phyloP scores from a whole-genome alignment of 305 asterid species.

The Solanum hybrid region DNA sequence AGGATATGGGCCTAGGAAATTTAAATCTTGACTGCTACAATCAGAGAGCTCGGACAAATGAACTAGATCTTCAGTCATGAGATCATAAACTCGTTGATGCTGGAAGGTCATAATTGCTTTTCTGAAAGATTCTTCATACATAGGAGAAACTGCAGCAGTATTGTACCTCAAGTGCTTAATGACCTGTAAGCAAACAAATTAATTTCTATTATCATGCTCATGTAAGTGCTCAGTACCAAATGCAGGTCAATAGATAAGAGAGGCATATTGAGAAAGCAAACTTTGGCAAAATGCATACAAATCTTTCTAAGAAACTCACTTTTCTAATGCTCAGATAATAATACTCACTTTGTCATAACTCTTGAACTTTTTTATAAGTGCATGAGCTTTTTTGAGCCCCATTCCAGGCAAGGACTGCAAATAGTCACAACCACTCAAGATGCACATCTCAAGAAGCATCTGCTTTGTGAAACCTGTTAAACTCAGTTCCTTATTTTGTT shows the following conservation, averaged over 20 bases:
- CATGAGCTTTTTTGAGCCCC: constrained; percentile 90
- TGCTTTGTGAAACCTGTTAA: constrained; percentile 65
- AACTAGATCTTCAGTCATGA: constrained; percentile 42
- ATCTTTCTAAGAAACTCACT: not conserved
- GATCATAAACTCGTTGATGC: constrained; percentile 88
- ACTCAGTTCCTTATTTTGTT: constrained; percentile 64
- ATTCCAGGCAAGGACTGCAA: constrained; percentile 89
- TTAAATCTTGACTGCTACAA: constrained; percentile 35
- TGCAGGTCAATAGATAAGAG: not conserved
- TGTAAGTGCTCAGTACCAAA: constrained; percentile 4
- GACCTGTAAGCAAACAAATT: constrained; percentile 43
- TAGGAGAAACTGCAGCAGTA: constrained; percentile 48
- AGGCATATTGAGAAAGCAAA: not conserved
- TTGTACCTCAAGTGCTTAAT: constrained; percentile 78
- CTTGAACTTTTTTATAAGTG: constrained; percentile 62
- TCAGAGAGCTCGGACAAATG: constrained; percentile 52
- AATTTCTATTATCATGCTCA: not conserved
- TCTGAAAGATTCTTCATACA: constrained; percentile 76
- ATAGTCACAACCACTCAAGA: constrained; percentile 93
- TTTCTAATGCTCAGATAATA: not conserved
- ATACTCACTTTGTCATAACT: constrained; percentile 58
- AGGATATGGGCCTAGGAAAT: constrained; percentile 98
- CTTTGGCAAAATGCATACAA: constrained; percentile 1
- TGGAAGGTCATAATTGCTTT: constrained; percentile 75
- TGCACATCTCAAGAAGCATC: constrained; percentile 98